Percentiles rank a stretch among this genome's conserved stretches.
phyloP scores from a whole-genome alignment of 2,329 filamentous ascomycete species.

The Verticillium isaacii region DNA sequence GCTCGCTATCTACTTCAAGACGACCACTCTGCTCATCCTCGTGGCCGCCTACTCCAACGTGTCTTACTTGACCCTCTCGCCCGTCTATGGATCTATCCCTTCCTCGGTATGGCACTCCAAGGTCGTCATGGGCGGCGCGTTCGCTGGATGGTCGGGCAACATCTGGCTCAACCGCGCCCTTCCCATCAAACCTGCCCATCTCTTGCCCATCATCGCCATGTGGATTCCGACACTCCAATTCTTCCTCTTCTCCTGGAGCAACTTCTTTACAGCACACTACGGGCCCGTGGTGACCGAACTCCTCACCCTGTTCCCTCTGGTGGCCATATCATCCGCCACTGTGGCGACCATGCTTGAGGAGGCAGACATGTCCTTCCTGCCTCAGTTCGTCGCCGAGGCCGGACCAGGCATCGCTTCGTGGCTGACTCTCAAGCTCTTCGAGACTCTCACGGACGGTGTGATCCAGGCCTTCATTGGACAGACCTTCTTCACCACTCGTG shows the following conservation, averaged over 20 bases:
- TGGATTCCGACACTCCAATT: conserved; percentile 72
- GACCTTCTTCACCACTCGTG: conserved; percentile 60
- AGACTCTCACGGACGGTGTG: conserved; percentile 32
- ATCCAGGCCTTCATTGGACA: conserved; percentile 52
- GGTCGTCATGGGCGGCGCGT: conserved; percentile 60
- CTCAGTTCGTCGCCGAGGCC: conserved; percentile 56
- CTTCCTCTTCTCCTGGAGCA: conserved; percentile 64
- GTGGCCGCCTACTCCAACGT: conserved; percentile 63
- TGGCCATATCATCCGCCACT: conserved; percentile 58
- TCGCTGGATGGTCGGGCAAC: conserved; percentile 69
- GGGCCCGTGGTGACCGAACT: conserved; percentile 74
- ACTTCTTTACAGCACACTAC: conserved; percentile 57
- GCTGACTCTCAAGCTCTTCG: conserved; percentile 53
- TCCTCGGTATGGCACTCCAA: conserved; percentile 66
- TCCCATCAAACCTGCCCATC: conserved; percentile 41
- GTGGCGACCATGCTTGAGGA: conserved; percentile 62
- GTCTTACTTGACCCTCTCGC: conserved; percentile 73
- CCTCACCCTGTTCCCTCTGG: conserved; percentile 66
- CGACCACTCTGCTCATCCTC: conserved; percentile 44
- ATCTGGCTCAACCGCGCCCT: conserved; percentile 46
- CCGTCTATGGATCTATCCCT: conserved; percentile 84
- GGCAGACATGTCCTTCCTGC: conserved; percentile 50
- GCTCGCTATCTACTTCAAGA: conserved; percentile 31
- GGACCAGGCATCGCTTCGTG: conserved; percentile 63
- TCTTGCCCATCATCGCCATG: conserved; percentile 69